A percentile compares a stretch with the other conserved stretches of the same genome.
Conservation (phyloP, 257 asterid genomes). For the Rubia yunnanensis region DNA sequence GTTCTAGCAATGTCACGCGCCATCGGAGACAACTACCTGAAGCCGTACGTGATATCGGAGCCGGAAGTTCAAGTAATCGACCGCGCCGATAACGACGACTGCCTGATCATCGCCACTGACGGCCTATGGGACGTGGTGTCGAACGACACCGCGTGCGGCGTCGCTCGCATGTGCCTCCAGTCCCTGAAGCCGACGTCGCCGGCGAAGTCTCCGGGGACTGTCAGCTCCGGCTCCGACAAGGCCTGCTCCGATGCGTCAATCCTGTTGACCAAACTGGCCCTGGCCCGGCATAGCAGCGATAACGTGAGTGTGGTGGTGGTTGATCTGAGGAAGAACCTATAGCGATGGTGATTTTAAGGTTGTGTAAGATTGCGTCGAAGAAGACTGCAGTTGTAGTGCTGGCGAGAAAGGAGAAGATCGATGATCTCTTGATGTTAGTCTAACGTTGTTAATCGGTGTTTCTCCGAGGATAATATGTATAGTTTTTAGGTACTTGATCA, state of each 20-base stretch:
- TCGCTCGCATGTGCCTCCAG: slow-evolving; percentile 78
- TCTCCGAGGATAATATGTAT: too few species aligned
- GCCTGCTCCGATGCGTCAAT: slow-evolving; percentile 93
- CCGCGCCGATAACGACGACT: slow-evolving; percentile 61
- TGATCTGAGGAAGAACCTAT: slow-evolving; percentile 42
- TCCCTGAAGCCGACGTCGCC: slow-evolving; percentile 46
- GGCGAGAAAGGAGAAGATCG: background rate
- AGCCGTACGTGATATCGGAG: slow-evolving; percentile 77
- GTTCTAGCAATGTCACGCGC: slow-evolving; percentile 79
- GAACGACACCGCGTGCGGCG: slow-evolving; percentile 84
- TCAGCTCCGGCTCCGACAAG: slow-evolving; percentile 61
- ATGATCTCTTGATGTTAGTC: background rate
- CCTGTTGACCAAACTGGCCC: slow-evolving; percentile 76
- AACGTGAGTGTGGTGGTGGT: slow-evolving; percentile 83
- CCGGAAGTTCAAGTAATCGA: slow-evolving; percentile 78
- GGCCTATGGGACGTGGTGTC: slow-evolving; percentile 96
- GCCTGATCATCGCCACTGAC: slow-evolving; percentile 74
- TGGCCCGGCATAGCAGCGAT: slow-evolving; percentile 82
- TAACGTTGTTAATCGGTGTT: background rate
- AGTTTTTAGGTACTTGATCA: too few species aligned
- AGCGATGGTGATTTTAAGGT: background rate
- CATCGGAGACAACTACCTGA: slow-evolving; percentile 71
- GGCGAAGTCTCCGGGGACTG: slow-evolving; percentile 42
- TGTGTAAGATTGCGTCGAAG: background rate
- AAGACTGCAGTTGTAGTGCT: background rate